Base-by-base conservation (phyloP, 1,284 basidiomycete genomes). In the Tilletia walkeri region DNA sequence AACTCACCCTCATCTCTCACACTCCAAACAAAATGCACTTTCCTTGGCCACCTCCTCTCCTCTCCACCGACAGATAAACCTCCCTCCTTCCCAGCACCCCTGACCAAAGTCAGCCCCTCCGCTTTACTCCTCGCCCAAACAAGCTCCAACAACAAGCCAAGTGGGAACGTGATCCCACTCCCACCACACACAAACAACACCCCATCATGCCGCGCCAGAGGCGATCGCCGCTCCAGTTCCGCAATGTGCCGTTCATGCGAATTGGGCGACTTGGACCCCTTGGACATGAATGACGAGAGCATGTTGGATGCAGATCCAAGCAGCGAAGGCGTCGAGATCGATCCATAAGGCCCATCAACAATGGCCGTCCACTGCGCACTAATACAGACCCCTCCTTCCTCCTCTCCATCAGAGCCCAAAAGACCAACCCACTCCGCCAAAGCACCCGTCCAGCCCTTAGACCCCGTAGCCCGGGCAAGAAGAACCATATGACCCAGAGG, bases 91-190 rank as follows among this genome's bases (percentile, higher is more conserved):
- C n/a, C 41, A 30, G 24, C 41, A 45, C 41, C 41, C 6, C 41
- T 45, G 1, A 63, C 34, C 6, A 39, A 34, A 10, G 12, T 36
- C 34, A 63, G 34, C 36, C 34, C 59, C 34, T 63, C 59, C 16
- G 59, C 59, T 34, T 63, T 63, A 38, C 59, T 63, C 36, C 59
- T 10, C 1, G 59, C 59, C 59, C 59, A 63, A 18, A 63, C 34
- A 1, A 63, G 59, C 59, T 63, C 59, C 9, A 63, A 34, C 7
- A 63, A 34, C 16, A 63, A 14, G 1, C 59, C 59, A 39, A 63
- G 30, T 6, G 34, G 16, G 36, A 38, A 63, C 14, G 59, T 63
- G 36, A 63, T 63, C 34, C 59, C 59, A 20, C 59, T 63, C 12
- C 59, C 59, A 38, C 59, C 59, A 18, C 36, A 63, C 4, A 63